phyloP scores from a whole-genome alignment of 306 rosid genomes.

The Pterocarpus macrocarpus region DNA sequence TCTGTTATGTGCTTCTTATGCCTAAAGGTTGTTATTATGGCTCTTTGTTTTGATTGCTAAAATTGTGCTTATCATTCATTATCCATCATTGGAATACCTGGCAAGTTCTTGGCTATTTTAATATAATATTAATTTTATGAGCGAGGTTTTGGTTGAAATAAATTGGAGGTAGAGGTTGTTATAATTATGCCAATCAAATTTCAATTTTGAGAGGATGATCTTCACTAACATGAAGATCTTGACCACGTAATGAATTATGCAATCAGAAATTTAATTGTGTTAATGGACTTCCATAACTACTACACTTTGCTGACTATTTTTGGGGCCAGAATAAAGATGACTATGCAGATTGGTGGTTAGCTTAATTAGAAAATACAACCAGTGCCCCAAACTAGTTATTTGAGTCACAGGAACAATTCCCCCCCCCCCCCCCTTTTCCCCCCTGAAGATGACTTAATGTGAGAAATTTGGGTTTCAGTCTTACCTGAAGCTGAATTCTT shows the following conservation, averaged over 20 bases:
- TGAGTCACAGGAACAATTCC: background rate
- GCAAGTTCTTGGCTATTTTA: background rate
- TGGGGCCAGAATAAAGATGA: background rate
- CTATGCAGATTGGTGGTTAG: background rate
- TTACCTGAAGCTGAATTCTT: background rate
- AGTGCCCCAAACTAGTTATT: background rate
- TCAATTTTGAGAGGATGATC: background rate
- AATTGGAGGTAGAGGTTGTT: background rate
- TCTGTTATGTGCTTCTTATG: background rate
- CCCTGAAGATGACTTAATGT: background rate
- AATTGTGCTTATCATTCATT: conserved; percentile 2
- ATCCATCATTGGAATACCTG: background rate
- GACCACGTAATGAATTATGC: background rate
- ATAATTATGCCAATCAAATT: conserved; percentile 2
- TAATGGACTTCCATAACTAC: background rate
- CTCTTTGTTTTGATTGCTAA: background rate
- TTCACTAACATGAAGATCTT: background rate
- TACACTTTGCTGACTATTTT: background rate
- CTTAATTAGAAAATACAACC: background rate
- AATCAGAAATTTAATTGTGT: background rate
- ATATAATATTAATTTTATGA: background rate
- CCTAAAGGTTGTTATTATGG: background rate
- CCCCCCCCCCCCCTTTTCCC: background rate
- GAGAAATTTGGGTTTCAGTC: conserved; percentile 2
- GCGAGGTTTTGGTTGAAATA: background rate